These are phyloP conservation scores for Pseudomicrostroma phylloplanum DNA, from an alignment of 1,284 basidiomycete species.

Conservation along the genomic window DNA sequence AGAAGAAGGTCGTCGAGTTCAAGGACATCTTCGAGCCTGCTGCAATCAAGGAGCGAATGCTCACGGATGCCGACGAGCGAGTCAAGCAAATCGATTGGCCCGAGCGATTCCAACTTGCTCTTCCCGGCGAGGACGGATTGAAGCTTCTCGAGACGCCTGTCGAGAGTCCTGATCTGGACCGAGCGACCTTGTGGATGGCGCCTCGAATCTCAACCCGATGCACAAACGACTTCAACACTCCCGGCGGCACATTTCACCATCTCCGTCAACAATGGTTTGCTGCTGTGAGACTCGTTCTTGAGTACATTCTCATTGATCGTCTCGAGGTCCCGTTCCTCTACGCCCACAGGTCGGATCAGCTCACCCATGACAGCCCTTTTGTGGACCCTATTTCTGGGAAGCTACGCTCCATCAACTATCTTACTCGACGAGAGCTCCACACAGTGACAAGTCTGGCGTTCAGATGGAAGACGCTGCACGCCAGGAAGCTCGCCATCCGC, in stretches of 20 bases:
- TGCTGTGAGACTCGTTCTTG: constrained; percentile 73
- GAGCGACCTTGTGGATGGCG: constrained; percentile 82
- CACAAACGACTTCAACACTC: constrained; percentile 59
- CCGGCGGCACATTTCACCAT: constrained; percentile 59
- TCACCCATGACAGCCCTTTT: constrained; percentile 15
- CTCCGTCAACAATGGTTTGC: constrained; percentile 67
- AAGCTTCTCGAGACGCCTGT: constrained; percentile 63
- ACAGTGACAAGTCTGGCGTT: constrained; percentile 65
- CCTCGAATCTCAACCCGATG: constrained; percentile 65
- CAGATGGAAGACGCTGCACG: constrained; percentile 44
- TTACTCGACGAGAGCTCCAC: constrained; percentile 39
- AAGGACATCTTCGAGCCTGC: constrained; percentile 97
- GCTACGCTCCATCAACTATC: constrained; percentile 25
- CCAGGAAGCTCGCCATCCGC: constrained; percentile 40
- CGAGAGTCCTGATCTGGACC: constrained; percentile 66
- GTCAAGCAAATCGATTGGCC: constrained; percentile 87
- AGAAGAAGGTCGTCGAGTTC: constrained; percentile 60
- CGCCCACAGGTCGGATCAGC: constrained; percentile 84
- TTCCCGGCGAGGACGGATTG: constrained; percentile 54
- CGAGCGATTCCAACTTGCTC: constrained; percentile 89
- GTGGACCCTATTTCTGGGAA: not conserved
- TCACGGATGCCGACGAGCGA: constrained; percentile 85
- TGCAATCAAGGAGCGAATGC: constrained; percentile 81
- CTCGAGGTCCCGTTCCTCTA: constrained; percentile 92
- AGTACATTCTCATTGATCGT: constrained; percentile 77